Evolutionary conservation across 176 grass and related monocot genomes (phyloP).

Genomic region (Eleusine coracana): DNA sequence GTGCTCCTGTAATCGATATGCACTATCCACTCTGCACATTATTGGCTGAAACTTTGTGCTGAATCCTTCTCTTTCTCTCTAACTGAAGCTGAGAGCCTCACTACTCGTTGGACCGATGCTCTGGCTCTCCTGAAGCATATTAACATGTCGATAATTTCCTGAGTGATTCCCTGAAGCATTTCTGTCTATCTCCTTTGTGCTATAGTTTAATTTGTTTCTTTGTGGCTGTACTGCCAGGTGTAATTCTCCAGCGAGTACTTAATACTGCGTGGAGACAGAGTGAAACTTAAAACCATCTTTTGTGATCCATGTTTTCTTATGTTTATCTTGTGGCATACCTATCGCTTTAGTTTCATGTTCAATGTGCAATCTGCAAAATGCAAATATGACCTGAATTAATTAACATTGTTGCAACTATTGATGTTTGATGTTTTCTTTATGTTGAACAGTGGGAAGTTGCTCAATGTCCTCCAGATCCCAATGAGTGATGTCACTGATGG

Average conservation of each 20-base stretch:
- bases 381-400: conserved; percentile 19
- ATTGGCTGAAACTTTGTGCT: neutral
- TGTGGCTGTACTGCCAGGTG: neutral
- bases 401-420: neutral
- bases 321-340: conserved; percentile 1
- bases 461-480: conserved; percentile 61
- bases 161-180: neutral
- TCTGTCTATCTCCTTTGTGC: neutral
- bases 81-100: neutral
- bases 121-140: conserved; percentile 3
- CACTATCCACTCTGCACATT: neutral
- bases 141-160: neutral
- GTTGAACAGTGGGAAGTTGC: conserved; percentile 44
- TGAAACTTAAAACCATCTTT: neutral
- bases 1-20: neutral
- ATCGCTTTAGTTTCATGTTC: neutral
- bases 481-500: conserved; percentile 59
- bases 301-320: neutral
- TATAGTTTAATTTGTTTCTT: neutral
- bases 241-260: neutral
- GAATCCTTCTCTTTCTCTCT: neutral
- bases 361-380: neutral
- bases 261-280: neutral
- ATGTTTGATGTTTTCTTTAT: conserved; percentile 5
- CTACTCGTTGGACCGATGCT: neutral